These are phyloP conservation scores for Xerocomus nothofagi DNA, from an alignment of 1,284 basidiomycete genomes.

Conservation along the genomic window DNA sequence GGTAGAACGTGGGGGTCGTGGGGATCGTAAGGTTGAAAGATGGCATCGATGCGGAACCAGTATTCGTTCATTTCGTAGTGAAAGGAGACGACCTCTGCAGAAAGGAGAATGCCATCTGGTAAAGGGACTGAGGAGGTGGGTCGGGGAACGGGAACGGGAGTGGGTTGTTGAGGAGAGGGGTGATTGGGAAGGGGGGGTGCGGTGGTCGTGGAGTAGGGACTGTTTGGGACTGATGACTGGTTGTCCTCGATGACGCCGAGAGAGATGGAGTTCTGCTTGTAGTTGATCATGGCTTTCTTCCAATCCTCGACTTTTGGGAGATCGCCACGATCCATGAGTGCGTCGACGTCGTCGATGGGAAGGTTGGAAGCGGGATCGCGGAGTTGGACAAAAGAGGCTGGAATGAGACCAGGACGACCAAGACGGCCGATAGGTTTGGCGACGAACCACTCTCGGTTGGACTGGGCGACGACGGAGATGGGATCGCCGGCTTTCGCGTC, in stretches of 20 bases:
- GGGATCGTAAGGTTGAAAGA: constrained; percentile 79
- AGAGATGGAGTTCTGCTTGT: constrained; percentile 95
- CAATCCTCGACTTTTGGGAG: constrained; percentile 97
- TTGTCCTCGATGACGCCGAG: constrained; percentile 85
- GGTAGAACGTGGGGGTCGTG: constrained; percentile 54
- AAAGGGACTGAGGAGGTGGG: constrained; percentile 48
- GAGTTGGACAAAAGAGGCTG: constrained; percentile 94
- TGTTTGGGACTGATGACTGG: constrained; percentile 45
- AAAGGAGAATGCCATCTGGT: constrained; percentile 81
- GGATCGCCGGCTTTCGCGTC: constrained; percentile 93
- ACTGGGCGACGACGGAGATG: constrained; percentile 89
- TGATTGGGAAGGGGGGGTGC: constrained; percentile 22
- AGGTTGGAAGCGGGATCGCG: constrained; percentile 87
- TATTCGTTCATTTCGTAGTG: constrained; percentile 96
- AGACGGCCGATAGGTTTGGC: constrained; percentile 94
- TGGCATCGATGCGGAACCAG: constrained; percentile 94
- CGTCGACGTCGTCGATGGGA: constrained; percentile 68
- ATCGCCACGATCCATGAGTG: constrained; percentile 80
- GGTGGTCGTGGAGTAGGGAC: constrained; percentile 39
- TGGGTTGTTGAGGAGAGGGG: constrained; percentile 15
- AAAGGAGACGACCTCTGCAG: constrained; percentile 93
- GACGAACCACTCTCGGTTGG: constrained; percentile 88
- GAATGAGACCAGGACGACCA: constrained; percentile 95
- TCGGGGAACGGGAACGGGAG: constrained; percentile 22
- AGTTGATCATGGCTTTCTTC: constrained; percentile 93